A percentile compares a stretch with the other conserved stretches of the same genome.
These are phyloP conservation scores for Rhamnella rubrinervis DNA, from an alignment of 331 rosid species.

Conservation along the genomic window DNA sequence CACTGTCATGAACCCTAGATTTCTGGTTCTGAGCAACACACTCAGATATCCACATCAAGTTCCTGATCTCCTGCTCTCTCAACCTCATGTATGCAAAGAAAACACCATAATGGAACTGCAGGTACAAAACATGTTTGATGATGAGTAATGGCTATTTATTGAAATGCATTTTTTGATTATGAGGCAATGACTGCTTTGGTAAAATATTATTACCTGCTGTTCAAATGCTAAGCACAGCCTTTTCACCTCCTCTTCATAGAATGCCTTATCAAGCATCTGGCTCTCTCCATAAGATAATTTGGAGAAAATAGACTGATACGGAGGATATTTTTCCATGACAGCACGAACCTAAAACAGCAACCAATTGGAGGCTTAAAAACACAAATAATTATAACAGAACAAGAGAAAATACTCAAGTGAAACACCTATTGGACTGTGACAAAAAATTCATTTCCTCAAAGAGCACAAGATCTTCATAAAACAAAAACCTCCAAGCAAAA, in stretches of 20 bases:
- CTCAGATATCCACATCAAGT: conserved; percentile 96
- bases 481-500: conserved; percentile 4
- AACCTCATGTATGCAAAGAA: conserved; percentile 97
- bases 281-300: conserved; percentile 93
- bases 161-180: background rate
- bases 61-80: conserved; percentile 97
- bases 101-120: conserved; percentile 95
- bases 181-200: too few relatives aligned
- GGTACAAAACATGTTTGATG: background rate
- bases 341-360: conserved; percentile 65
- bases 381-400: background rate
- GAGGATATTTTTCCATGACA: conserved; percentile 92
- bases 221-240: conserved; percentile 90
- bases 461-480: conserved; percentile 7
- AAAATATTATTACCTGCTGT: conserved; percentile 63
- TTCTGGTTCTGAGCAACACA: conserved; percentile 99
- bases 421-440: too few relatives aligned
- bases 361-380: conserved; percentile 23
- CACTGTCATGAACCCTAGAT: conserved; percentile 96
- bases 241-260: conserved; percentile 99
- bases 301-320: conserved; percentile 87
- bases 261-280: conserved; percentile 98
- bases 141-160: background rate
- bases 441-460: background rate
- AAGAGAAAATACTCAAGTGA: background rate